Percentiles rank a stretch among this genome's conserved stretches.
Evolutionary conservation across 768 basidiomycete species (phyloP).

Genomic region (Termitomyces sp.): DNA sequence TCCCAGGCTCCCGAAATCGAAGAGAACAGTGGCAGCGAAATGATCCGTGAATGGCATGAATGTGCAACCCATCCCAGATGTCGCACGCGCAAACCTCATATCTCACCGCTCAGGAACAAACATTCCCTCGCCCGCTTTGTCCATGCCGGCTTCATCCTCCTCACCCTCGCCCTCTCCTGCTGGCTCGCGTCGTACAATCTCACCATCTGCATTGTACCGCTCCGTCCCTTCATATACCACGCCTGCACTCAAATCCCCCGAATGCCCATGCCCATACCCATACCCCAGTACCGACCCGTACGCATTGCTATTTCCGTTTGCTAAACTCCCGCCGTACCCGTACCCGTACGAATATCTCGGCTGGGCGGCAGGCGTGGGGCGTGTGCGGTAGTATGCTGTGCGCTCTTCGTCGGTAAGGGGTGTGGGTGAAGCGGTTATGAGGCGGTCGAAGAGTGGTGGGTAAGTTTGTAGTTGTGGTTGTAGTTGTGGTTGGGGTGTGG

Average conservation of each 20-base stretch:
- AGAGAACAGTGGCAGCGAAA: no score
- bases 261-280: neutral
- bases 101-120: conserved; percentile 40
- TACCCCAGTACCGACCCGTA: neutral
- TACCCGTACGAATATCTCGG: conserved; percentile 8
- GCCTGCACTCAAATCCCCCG: no score
- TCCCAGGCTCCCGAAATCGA: no score
- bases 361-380: neutral
- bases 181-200: conserved; percentile 23
- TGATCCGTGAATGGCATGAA: no score
- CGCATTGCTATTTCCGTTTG: no score
- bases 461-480: neutral
- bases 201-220: conserved; percentile 2
- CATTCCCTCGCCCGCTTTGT: conserved; percentile 35
- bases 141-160: conserved; percentile 29
- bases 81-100: no score
- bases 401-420: conserved; percentile 28
- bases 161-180: conserved; percentile 32
- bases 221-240: no score
- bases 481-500: no score
- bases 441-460: conserved; percentile 26
- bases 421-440: conserved; percentile 29
- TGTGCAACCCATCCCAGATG: no score
- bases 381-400: conserved; percentile 11
- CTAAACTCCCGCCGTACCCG: neutral